A percentile compares a stretch with the other conserved stretches of the same genome.
Evolutionary conservation across 495 filamentous ascomycete species (phyloP).

Genomic region (Parathielavia hyrcaniae): DNA sequence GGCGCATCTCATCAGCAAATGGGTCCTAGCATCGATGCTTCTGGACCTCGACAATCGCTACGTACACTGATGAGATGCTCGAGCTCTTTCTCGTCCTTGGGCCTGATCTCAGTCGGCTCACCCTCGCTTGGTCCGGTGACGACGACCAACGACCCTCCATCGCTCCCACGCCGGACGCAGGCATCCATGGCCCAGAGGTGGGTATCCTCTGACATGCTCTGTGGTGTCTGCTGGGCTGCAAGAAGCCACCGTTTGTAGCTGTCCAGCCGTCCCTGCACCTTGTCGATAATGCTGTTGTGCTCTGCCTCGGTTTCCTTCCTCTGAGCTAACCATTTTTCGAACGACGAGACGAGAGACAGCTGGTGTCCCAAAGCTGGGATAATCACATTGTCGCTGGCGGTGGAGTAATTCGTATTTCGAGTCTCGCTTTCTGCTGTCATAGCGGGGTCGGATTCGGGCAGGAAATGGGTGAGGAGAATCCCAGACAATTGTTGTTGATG

Average conservation of each 20-base stretch:
- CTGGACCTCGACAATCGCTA: neutral
- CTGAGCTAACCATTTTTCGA: slow-evolving; percentile 13
- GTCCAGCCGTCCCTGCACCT: neutral
- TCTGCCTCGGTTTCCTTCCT: slow-evolving; percentile 1
- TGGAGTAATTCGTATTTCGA: neutral
- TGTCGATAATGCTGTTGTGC: slow-evolving; percentile 4
- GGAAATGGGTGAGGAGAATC: too few species aligned
- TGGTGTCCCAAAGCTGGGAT: slow-evolving; percentile 6
- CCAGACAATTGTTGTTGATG: too few species aligned
- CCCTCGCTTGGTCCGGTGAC: slow-evolving; percentile 4
- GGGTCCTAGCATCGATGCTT: neutral
- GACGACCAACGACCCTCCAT: neutral
- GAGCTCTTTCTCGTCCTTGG: slow-evolving; percentile 12
- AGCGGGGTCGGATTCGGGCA: neutral
- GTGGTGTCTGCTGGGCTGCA: neutral
- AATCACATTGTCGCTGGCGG: neutral
- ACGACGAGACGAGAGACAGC: slow-evolving; percentile 12
- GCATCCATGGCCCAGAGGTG: slow-evolving; percentile 2
- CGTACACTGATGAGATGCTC: slow-evolving; percentile 16
- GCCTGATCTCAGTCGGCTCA: neutral
- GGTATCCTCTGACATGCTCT: neutral
- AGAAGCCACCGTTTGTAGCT: slow-evolving; percentile 11
- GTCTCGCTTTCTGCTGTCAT: neutral
- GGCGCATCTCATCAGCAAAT: neutral
- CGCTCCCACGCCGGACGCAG: neutral